These are phyloP conservation scores for Castanea crenata DNA, from an alignment of 306 rosid genomes.

Conservation along the genomic window DNA sequence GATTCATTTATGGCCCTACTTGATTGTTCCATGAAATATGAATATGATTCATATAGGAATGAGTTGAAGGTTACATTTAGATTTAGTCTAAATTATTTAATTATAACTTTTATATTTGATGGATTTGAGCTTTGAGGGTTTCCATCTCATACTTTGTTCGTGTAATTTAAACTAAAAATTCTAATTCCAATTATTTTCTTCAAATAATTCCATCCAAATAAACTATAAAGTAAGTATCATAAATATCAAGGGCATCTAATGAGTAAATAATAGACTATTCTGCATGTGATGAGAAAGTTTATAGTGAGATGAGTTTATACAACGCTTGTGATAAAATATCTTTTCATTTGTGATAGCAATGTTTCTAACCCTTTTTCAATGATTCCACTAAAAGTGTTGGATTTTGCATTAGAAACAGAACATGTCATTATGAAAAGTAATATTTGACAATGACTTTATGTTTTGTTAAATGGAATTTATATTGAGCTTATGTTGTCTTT, in stretches of 20 bases:
- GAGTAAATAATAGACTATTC: too few relatives aligned
- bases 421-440: background rate
- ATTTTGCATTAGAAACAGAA: background rate
- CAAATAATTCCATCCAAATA: too few relatives aligned
- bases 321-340: too few relatives aligned
- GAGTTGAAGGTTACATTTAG: too few relatives aligned
- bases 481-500: background rate
- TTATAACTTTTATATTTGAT: too few relatives aligned
- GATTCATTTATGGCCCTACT: background rate
- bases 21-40: background rate
- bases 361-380: background rate
- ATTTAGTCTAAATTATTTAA: too few relatives aligned
- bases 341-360: background rate
- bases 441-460: background rate
- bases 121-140: too few relatives aligned
- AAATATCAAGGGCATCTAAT: background rate
- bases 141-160: too few relatives aligned
- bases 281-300: too few relatives aligned
- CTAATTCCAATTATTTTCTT: too few relatives aligned
- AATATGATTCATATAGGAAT: background rate
- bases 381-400: background rate
- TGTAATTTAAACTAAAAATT: too few relatives aligned
- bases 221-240: background rate
- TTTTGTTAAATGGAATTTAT: background rate
- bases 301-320: too few relatives aligned